Percentiles rank a stretch among this genome's conserved stretches.
Evolutionary conservation across 805 yeast genomes (phyloP).

Genomic region (Tetrapisispora arboricola): DNA sequence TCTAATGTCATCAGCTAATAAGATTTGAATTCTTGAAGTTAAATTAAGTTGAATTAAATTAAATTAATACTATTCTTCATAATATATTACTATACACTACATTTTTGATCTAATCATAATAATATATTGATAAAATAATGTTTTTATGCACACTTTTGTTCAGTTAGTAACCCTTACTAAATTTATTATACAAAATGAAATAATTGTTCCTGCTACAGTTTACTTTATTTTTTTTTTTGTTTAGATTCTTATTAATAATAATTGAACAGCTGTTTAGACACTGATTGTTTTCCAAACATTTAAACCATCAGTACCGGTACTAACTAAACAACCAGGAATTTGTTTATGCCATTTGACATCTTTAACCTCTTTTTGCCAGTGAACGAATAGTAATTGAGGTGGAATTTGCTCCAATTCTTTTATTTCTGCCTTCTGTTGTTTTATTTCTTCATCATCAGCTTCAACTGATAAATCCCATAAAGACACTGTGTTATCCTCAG

Average conservation of each 20-base stretch:
- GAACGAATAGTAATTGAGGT: constrained; percentile 90
- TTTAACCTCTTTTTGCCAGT: constrained; percentile 96
- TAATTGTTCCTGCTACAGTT: too few species aligned
- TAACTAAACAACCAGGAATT: constrained; percentile 89
- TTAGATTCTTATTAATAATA: too few species aligned
- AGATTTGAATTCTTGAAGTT: too few species aligned
- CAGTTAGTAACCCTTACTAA: not conserved
- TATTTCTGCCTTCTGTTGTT: constrained; percentile 68
- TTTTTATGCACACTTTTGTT: not conserved
- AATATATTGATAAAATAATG: not conserved
- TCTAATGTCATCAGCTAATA: too few species aligned
- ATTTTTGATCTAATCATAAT: not conserved
- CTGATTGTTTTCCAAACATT: constrained; percentile 95
- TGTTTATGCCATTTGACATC: constrained; percentile 98
- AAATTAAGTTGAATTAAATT: too few species aligned
- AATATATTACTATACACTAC: too few species aligned
- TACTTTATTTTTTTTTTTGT: not conserved
- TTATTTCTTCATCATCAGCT: constrained; percentile 95
- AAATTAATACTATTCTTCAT: too few species aligned
- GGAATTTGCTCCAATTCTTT: constrained; percentile 83
- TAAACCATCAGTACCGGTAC: constrained; percentile 93
- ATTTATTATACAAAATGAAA: not conserved
- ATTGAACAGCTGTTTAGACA: too few species aligned
- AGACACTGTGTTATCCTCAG: constrained; percentile 94
- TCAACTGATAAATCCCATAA: constrained; percentile 98